Conservation (phyloP, 1,284 basidiomycete genomes). For the Megacollybia platyphylla region DNA sequence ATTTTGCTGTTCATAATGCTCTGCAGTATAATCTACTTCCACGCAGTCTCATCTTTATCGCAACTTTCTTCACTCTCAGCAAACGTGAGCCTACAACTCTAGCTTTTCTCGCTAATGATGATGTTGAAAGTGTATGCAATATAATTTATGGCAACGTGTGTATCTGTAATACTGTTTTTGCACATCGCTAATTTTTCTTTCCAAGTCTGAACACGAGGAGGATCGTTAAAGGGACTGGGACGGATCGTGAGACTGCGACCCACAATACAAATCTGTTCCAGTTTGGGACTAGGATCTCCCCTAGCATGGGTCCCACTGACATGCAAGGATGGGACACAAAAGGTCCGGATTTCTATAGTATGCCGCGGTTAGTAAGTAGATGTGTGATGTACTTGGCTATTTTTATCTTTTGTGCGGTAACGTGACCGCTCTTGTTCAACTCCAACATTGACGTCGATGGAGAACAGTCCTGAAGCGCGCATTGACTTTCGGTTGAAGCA, state of each 20-base stretch:
- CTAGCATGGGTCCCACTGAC: not conserved
- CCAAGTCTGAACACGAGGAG: conserved; percentile 32
- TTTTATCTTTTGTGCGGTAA: too few relatives aligned
- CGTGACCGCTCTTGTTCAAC: too few relatives aligned
- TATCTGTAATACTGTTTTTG: not conserved
- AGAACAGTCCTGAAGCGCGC: too few relatives aligned
- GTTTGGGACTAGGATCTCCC: conserved; percentile 21
- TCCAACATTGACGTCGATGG: too few relatives aligned
- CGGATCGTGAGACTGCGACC: conserved; percentile 23
- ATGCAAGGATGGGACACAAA: not conserved
- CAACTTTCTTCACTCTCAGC: conserved; percentile 48
- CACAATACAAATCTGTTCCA: conserved; percentile 33
- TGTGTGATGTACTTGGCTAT: too few relatives aligned
- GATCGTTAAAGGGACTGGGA: conserved; percentile 29
- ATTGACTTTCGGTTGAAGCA: too few relatives aligned
- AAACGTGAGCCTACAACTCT: conserved; percentile 33
- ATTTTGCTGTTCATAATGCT: conserved; percentile 2
- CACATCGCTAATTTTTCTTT: not conserved
- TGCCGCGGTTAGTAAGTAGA: too few relatives aligned
- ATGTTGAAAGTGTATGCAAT: conserved; percentile 43
- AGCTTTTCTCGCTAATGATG: conserved; percentile 2
- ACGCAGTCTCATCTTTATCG: conserved; percentile 42
- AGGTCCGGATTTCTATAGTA: not conserved
- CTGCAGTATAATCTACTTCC: conserved; percentile 44
- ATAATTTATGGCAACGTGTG: conserved; percentile 46